These are phyloP conservation scores for Candida michaelii DNA, from an alignment of 805 yeast species.

Conservation along the genomic window DNA sequence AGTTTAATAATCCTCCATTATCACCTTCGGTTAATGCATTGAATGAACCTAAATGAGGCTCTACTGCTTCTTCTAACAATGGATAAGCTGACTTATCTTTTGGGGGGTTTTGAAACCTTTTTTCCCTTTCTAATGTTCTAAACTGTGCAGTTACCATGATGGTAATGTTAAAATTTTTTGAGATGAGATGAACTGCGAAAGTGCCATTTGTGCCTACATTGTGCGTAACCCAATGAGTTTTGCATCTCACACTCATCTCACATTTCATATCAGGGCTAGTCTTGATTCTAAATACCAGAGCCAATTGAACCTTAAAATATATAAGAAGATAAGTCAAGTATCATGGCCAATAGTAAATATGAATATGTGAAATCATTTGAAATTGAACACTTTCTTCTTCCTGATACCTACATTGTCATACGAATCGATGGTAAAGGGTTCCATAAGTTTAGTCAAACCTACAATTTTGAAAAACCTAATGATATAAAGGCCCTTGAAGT, in stretches of 20 bases:
- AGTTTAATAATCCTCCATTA: constrained; percentile 85
- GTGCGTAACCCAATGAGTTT: too few species aligned
- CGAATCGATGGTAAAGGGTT: constrained; percentile 94
- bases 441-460: constrained; percentile 75
- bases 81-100: constrained; percentile 82
- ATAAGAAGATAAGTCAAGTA: neutral
- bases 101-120: constrained; percentile 85
- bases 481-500: constrained; percentile 72
- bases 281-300: too few species aligned
- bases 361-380: constrained; percentile 88
- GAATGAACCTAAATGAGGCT: constrained; percentile 95
- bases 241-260: neutral
- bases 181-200: constrained; percentile 3
- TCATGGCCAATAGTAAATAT: constrained; percentile 81
- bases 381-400: constrained; percentile 66
- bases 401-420: constrained; percentile 77
- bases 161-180: constrained; percentile 3
- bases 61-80: constrained; percentile 80
- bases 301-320: too few species aligned
- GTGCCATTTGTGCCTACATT: too few species aligned
- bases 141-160: constrained; percentile 52
- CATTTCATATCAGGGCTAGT: too few species aligned
- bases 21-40: constrained; percentile 90
- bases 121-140: constrained; percentile 84
- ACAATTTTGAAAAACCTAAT: constrained; percentile 84